Evolutionary conservation across 768 basidiomycete genomes (phyloP), one percentile per base, ranked within the genome.

Genomic region (Pseudohyphozyma bogoriensis): DNA sequence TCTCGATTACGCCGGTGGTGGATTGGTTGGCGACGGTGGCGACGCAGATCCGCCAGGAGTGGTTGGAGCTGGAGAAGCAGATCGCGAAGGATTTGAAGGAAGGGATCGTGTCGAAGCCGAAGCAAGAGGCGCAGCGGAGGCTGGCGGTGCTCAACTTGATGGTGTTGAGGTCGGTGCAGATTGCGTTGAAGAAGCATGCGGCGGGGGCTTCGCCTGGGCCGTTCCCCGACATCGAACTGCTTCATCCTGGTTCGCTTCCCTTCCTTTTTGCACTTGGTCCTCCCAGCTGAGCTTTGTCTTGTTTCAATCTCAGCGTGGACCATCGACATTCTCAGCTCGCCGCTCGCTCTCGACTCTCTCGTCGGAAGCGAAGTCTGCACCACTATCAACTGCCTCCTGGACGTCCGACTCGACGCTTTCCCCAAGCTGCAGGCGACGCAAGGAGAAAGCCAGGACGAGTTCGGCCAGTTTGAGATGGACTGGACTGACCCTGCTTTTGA

Each of bases 401-500:
- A 83, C 59, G 79, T 78, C 12, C 51, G 51, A 4, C 9, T 24
- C 13, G 13, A 13, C 26, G 51, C 36, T 10, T 16, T 37, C 6
- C 50, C 50, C 13, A 15, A 24, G 7, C 33, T 22, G 5, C 12
- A n/a, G 33, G n/a, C n/a, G 24, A 36, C 22, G 11, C 26, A 26
- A 46, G 81, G 82, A 68, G 87, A 89, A 62, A 88, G 85, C 64
- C 87, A 91, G 69, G 86, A 89, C 58, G 82, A 85, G 55, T 89
- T 82, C 64, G 81, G 79, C 20, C 75, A 76, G 46, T 69, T 84
- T 42, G 66, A 63, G 61, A 73, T 84, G 50, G 81, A 85, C 56
- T 76, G 83, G 28, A 74, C 80, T 55, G 85, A 87, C 66, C 83
- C 82, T 26, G 78, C 77, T 20, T 70, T 86, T 1, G 68, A 79